Conservation (phyloP, 228 moss, liverwort and hornwort species). For the Sphagnum magellanicum region DNA sequence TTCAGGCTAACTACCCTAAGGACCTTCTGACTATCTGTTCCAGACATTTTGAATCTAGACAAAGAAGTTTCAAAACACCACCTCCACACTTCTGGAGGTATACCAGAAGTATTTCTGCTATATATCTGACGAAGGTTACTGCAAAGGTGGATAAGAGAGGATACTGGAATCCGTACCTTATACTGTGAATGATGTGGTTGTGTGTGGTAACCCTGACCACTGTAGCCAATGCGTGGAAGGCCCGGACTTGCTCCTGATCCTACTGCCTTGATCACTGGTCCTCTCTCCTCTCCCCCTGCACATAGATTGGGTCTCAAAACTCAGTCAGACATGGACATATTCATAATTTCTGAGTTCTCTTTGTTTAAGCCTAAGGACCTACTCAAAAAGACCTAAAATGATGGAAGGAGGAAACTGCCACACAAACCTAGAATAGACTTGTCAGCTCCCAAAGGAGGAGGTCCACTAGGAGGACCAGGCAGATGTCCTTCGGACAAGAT, state of each 20-base stretch:
- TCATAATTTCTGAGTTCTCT: background rate
- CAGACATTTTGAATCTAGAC: background rate
- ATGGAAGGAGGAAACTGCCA: background rate
- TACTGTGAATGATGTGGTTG: constrained; percentile 84
- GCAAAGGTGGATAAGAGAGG: too few relatives aligned
- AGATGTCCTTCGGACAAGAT: constrained; percentile 34
- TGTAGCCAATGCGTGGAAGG: constrained; percentile 93
- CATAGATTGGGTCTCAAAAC: constrained; percentile 16
- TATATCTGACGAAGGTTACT: too few relatives aligned
- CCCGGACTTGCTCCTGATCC: constrained; percentile 52
- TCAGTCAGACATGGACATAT: constrained; percentile 1
- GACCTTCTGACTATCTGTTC: background rate
- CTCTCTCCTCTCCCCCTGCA: constrained; percentile 77
- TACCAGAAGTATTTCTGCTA: too few relatives aligned
- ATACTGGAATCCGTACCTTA: constrained; percentile 39
- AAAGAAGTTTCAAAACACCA: too few relatives aligned
- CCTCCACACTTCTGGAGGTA: too few relatives aligned
- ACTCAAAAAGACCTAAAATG: background rate
- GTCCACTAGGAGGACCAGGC: constrained; percentile 62
- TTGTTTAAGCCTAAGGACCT: background rate
- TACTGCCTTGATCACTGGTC: constrained; percentile 46
- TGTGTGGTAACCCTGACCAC: constrained; percentile 92
- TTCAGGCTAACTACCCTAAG: background rate
- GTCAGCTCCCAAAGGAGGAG: constrained; percentile 30
- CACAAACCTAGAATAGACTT: constrained; percentile 9